Evolutionary conservation across 768 basidiomycete genomes (phyloP).

Genomic region (Mycena rebaudengoi): DNA sequence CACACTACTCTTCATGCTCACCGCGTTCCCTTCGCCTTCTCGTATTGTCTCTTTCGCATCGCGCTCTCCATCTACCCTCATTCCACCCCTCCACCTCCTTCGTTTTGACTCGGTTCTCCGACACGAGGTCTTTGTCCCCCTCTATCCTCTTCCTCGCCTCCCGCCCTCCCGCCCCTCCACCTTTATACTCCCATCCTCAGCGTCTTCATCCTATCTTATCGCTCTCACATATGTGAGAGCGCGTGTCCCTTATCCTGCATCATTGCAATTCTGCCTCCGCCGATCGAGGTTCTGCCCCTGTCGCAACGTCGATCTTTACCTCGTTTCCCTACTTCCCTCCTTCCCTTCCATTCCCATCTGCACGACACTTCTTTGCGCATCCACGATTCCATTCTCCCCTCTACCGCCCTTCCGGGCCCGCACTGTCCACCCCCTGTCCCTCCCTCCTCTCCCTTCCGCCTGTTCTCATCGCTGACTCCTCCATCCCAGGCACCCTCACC

Average conservation of each 20-base stretch:
- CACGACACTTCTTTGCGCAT: too few relatives aligned
- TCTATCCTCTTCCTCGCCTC: not conserved
- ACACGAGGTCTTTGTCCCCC: too few relatives aligned
- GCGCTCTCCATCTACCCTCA: not conserved
- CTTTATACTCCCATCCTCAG: not conserved
- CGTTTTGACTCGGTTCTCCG: too few relatives aligned
- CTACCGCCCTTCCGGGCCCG: not conserved
- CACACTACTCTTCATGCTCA: too few relatives aligned
- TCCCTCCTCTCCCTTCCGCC: not conserved
- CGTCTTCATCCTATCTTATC: not conserved
- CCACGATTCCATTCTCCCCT: too few relatives aligned
- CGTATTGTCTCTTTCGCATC: not conserved
- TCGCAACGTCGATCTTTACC: too few relatives aligned
- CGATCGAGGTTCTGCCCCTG: too few relatives aligned
- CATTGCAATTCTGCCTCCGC: too few relatives aligned
- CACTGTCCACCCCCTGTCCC: not conserved
- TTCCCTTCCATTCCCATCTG: too few relatives aligned
- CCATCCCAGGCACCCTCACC: conserved; percentile 59
- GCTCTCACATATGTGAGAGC: not conserved
- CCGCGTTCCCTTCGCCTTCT: not conserved
- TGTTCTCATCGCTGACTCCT: not conserved
- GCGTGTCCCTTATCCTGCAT: too few relatives aligned
- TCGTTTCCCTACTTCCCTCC: too few relatives aligned
- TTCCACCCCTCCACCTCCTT: too few relatives aligned
- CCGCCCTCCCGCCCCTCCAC: not conserved